These are phyloP conservation scores for Alloteropsis semialata DNA, from an alignment of 176 grass and related monocot genomes.

Conservation along the genomic window DNA sequence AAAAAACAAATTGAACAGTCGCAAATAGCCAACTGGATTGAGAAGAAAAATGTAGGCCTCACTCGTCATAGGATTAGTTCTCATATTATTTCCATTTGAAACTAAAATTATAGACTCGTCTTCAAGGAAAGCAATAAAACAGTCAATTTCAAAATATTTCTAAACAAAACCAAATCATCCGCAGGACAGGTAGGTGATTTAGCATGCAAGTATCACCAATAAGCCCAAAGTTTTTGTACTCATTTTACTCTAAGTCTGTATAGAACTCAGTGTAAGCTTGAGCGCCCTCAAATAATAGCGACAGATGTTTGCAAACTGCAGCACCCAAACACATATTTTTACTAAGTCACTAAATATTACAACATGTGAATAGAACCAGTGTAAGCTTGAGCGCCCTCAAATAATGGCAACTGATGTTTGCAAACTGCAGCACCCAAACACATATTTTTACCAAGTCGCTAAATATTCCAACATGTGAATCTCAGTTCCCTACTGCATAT, in stretches of 20 bases:
- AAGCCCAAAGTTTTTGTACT: not conserved
- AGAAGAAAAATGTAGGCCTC: not conserved
- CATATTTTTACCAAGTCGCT: not conserved
- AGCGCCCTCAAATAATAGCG: not conserved
- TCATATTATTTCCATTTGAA: conserved; percentile 15
- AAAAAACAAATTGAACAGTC: not conserved
- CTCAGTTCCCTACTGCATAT: not conserved
- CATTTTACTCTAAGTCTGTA: not conserved
- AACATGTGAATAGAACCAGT: not conserved
- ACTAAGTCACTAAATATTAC: not conserved
- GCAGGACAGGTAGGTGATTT: not conserved
- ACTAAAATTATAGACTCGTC: not conserved
- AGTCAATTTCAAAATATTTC: not conserved
- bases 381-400: not conserved
- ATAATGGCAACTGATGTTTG: not conserved
- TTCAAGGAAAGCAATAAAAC: conserved; percentile 9
- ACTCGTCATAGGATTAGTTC: not conserved
- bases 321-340: not conserved
- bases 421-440: not conserved
- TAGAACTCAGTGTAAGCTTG: not conserved
- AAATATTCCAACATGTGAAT: not conserved
- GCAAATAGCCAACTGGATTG: not conserved
- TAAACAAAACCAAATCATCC: conserved; percentile 1
- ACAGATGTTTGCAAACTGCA: not conserved
- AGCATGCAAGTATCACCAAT: not conserved